phyloP scores from a whole-genome alignment of 140 eudicot genomes.

The Flaveria floridana region DNA sequence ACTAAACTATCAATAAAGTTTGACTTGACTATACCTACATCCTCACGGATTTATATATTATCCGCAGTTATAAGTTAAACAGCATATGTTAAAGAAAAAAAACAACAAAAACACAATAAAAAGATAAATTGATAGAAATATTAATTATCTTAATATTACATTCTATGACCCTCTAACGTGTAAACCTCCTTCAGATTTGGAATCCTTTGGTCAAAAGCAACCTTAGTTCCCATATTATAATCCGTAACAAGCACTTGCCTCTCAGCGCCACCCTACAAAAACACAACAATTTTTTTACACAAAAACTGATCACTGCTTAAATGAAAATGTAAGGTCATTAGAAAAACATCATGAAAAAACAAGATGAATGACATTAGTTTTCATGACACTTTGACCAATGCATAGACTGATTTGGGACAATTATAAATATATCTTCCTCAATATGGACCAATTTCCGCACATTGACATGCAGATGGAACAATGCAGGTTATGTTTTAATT shows the following conservation, averaged over 20 bases:
- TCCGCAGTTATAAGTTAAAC: background rate
- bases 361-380: background rate
- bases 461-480: background rate
- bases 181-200: slow-evolving; percentile 78
- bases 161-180: slow-evolving; percentile 77
- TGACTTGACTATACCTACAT: slow-evolving; percentile 11
- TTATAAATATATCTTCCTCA: background rate
- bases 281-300: slow-evolving; percentile 4
- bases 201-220: slow-evolving; percentile 80
- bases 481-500: background rate
- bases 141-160: slow-evolving; percentile 44
- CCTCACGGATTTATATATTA: slow-evolving; percentile 16
- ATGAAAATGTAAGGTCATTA: slow-evolving; percentile 13
- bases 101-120: background rate
- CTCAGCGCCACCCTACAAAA: slow-evolving; percentile 70
- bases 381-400: background rate
- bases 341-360: background rate
- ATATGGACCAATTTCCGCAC: background rate
- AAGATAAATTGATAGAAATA: background rate
- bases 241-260: slow-evolving; percentile 87
- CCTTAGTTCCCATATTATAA: slow-evolving; percentile 64
- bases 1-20: slow-evolving; percentile 8
- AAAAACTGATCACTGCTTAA: background rate
- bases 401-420: background rate
- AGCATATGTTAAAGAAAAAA: slow-evolving; percentile 3